Evolutionary conservation across 768 basidiomycete species (phyloP).

Genomic region (Mycena olivaceomarginata): DNA sequence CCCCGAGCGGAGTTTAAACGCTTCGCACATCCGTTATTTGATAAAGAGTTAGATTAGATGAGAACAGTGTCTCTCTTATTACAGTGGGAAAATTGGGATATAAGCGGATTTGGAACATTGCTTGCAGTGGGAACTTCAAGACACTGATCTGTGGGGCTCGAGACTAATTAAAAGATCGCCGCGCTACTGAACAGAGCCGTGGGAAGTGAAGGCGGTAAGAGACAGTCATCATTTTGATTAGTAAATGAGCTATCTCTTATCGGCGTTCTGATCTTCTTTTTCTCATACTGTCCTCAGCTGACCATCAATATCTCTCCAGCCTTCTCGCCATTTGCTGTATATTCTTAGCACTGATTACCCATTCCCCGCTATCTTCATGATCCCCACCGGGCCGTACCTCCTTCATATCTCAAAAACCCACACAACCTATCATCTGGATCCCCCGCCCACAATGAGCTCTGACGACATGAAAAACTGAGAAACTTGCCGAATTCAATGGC

Average conservation of each 20-base stretch:
- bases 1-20: too few relatives aligned
- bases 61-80: too few relatives aligned
- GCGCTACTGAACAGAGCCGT: too few relatives aligned
- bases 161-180: too few relatives aligned
- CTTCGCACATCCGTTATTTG: too few relatives aligned
- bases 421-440: neutral
- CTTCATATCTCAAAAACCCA: neutral
- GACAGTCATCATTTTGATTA: neutral
- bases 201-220: too few relatives aligned
- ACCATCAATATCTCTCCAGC: neutral
- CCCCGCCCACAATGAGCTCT: constrained; percentile 11
- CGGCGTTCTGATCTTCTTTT: neutral
- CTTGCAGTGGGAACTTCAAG: too few relatives aligned
- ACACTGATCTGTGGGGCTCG: too few relatives aligned
- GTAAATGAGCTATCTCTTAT: neutral
- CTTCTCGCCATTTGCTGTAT: neutral
- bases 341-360: neutral
- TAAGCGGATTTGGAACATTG: too few relatives aligned
- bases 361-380: neutral
- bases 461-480: constrained; percentile 24
- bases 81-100: too few relatives aligned
- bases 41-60: too few relatives aligned
- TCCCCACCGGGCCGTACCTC: neutral
- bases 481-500: neutral
- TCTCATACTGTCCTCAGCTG: neutral